Percentiles rank a stretch among this genome's conserved stretches.
Evolutionary conservation across 1,139 yeast genomes (phyloP).

Genomic region (Suhomyces bribrorum): DNA sequence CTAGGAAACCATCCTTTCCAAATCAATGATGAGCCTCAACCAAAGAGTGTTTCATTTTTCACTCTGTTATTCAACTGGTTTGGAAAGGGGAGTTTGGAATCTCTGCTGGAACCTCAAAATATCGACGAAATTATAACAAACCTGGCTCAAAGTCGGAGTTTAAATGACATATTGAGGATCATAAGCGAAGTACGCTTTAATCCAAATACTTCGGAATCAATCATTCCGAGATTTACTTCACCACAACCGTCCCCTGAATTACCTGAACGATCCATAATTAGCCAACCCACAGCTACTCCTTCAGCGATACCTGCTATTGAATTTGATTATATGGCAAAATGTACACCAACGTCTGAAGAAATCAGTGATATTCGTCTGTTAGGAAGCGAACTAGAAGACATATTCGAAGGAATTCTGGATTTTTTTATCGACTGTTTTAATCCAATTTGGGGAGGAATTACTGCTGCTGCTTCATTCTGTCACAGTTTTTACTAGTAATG

Average conservation of each 20-base stretch:
- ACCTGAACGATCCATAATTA: not conserved
- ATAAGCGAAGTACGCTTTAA: conserved; percentile 4
- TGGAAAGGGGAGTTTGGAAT: not conserved
- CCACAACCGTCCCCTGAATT: not conserved
- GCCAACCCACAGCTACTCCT: conserved; percentile 5
- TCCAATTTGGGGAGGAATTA: not conserved
- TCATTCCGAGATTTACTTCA: conserved; percentile 1
- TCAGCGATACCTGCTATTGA: conserved; percentile 2
- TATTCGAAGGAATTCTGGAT: not conserved
- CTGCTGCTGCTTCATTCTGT: not conserved
- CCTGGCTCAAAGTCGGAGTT: not conserved
- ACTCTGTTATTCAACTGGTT: conserved; percentile 4
- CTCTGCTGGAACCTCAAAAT: too few relatives aligned
- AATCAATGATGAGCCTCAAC: not conserved
- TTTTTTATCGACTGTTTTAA: not conserved
- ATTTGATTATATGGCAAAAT: not conserved
- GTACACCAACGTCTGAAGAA: conserved; percentile 1
- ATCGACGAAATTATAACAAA: not conserved
- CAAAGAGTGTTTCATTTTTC: not conserved
- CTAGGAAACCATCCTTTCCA: conserved; percentile 46
- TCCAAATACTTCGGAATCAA: conserved; percentile 14
- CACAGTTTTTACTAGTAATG: conserved; percentile 1
- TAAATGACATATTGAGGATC: not conserved
- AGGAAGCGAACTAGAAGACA: conserved; percentile 2
- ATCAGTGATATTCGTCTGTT: conserved; percentile 4